Conservation (phyloP, 129 eudicot genomes). For the Silybum marianum region DNA sequence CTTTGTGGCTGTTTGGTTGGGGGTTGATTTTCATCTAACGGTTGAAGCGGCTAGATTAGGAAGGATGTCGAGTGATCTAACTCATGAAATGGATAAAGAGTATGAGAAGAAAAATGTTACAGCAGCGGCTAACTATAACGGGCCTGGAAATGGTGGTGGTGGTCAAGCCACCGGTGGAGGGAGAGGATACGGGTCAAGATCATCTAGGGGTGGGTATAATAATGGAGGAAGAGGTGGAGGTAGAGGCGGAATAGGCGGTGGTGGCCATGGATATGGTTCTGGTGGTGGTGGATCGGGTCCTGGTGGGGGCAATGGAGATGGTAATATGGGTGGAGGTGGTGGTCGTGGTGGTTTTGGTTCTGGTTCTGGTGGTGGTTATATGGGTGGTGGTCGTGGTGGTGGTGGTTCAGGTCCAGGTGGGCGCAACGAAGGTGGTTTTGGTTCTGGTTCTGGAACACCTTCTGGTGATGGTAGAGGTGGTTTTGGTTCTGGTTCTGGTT, state of each 20-base stretch:
- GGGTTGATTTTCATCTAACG: slow-evolving; percentile 2
- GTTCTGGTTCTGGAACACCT: slow-evolving; percentile 16
- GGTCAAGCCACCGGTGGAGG: slow-evolving; percentile 20
- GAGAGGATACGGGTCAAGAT: slow-evolving; percentile 32
- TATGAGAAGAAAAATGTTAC: not conserved
- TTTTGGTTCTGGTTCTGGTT: not conserved
- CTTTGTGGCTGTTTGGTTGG: slow-evolving; percentile 36
- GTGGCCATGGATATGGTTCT: slow-evolving; percentile 24
- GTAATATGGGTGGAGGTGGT: slow-evolving; percentile 16
- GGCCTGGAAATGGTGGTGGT: slow-evolving; percentile 28
- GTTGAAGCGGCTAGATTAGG: slow-evolving; percentile 46
- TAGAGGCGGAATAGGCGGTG: slow-evolving; percentile 31
- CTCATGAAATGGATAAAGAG: slow-evolving; percentile 9
- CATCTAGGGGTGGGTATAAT: slow-evolving; percentile 27
- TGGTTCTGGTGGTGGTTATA: slow-evolving; percentile 11
- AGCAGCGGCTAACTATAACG: slow-evolving; percentile 20
- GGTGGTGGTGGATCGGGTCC: slow-evolving; percentile 15
- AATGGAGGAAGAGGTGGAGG: slow-evolving; percentile 32
- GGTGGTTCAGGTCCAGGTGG: slow-evolving; percentile 14
- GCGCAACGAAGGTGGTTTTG: slow-evolving; percentile 18
- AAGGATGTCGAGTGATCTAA: slow-evolving; percentile 19
- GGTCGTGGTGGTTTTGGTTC: slow-evolving; percentile 6
- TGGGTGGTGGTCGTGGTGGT: slow-evolving; percentile 22
- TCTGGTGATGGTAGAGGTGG: slow-evolving; percentile 4
- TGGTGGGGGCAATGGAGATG: not conserved